Evolutionary conservation across 495 filamentous ascomycete genomes (phyloP), one percentile per base, ranked within the genome.

Genomic region (Penicillium pancosmium): DNA sequence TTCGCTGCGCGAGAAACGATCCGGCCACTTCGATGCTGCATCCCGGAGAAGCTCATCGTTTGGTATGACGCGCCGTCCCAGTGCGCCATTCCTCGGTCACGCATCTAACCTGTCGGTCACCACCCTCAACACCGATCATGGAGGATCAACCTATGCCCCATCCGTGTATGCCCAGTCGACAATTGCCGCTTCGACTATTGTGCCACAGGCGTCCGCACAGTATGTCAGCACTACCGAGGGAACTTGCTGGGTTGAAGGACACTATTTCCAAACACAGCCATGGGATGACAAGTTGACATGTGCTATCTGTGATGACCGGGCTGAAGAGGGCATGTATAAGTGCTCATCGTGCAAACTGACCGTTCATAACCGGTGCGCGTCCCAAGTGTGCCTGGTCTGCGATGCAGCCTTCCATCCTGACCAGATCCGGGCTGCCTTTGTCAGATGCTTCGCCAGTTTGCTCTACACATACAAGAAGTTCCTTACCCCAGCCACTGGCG

Each of bases 121-220:
- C 10, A 91, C 91, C 5, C 77, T 96, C 56, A 88, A 86, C 55
- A 86, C 86, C 19, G 91, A 93, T 61, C 82, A 85, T 57, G 82
- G 88, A 16, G 85, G 86, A 2, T 93, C 87, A 13, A 88, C 86
- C 4, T 98, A 98, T 76, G 93, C 94, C 2, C 93, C 94, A 2
- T 97, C 93, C 3, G 91, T 93, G 3, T 98, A 97, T 74, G 94
- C 94, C 3, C 91, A 93, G 65, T 97, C 93, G 15, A 98, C 94
- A 10, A 82, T 98, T n/a, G 94, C 94, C 33, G 94, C 94, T n/a
- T 96, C 92, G 13, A 98, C 94, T 0, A 88, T 98, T 66, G 96
- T 98, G 85, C 93, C 94, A 12, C 91, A 92, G 68, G 85, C 95
- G 75, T 78, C 91, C 49, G 79, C 91, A 61, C 92, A 96, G 67